Evolutionary conservation across 192 early-diverging fungal genomes (phyloP), one percentile per base, ranked within the genome.

Genomic region (Podila minutissima): DNA sequence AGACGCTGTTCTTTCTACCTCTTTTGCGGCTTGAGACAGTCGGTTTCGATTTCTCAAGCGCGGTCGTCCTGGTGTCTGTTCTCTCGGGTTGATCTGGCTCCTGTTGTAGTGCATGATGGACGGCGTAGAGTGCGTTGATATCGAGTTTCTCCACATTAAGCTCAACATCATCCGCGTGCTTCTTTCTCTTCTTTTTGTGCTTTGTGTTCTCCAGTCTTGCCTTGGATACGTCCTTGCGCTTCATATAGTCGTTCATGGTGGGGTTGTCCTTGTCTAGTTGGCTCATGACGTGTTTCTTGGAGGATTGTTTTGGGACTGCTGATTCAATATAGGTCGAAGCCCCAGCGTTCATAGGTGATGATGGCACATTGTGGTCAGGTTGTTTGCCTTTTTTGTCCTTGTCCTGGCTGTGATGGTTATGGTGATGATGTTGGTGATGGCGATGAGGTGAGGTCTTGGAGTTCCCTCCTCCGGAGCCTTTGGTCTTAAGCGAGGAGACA

Each of bases 61-160:
- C 15, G 41, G 41, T 46, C 2, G 15, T 46, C 41, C 41, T 46
- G 11, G 37, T 7, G 35, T n/a, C 62, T 24, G 22, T 32, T 46
- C 22, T 64, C 24, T 64, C 35, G 28, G 22, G 37, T 4, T 41
- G 35, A 38, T 38, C 8, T 17, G 35, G n/a, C 5, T 46, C 22
- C 62, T 38, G 62, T 41, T 33, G 41, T 26, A 26, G 17, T 26
- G 35, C 5, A 32, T 46, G 20, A 26, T 66, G 17, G 15, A 29
- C 33, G 8, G 22, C 22, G 17, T 31, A 10, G 35, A 20, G 26
- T 22, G 51, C 49, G n/a, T 32, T 64, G 28, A 73, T 73, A 29
- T 66, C 71, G 5, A 73, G 63, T 38, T 73, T 48, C 22, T 59
- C 51, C 17, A 73, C 71, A 29, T 65, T 57, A 48, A 59, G 53